Evolutionary conservation across 805 yeast genomes (phyloP).

Genomic region (Pichia eremophila): DNA sequence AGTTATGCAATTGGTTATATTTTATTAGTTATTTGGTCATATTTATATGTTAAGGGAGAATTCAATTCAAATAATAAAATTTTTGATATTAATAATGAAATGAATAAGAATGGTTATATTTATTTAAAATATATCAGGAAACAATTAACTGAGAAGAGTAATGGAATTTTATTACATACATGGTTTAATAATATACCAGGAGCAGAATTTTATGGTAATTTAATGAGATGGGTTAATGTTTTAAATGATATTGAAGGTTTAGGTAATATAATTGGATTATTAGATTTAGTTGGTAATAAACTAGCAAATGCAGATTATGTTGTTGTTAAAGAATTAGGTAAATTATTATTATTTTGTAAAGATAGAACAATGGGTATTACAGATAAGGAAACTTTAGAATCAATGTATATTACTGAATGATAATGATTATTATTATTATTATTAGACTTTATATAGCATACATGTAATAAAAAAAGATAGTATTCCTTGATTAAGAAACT

Average conservation of each 20-base stretch:
- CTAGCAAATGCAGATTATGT: constrained; percentile 42
- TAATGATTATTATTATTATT: constrained; percentile 5
- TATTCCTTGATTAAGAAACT: no score
- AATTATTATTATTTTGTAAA: constrained; percentile 43
- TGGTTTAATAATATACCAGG: constrained; percentile 27
- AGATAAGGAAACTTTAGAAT: constrained; percentile 35
- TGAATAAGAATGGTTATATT: constrained; percentile 38
- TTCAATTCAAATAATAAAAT: constrained; percentile 5
- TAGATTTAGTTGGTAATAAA: constrained; percentile 35
- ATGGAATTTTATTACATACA: constrained; percentile 25
- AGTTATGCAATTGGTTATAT: constrained; percentile 34
- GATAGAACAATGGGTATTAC: constrained; percentile 43
- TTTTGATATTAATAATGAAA: constrained; percentile 25
- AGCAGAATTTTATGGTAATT: constrained; percentile 31
- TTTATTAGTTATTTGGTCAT: constrained; percentile 42
- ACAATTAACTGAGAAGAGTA: constrained; percentile 29
- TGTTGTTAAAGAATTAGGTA: constrained; percentile 46
- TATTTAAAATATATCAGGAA: constrained; percentile 41
- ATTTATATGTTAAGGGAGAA: constrained; percentile 38
- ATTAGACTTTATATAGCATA: no score
- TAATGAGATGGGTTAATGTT: constrained; percentile 32
- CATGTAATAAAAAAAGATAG: no score
- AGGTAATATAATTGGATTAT: constrained; percentile 47
- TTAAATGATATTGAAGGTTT: constrained; percentile 32
- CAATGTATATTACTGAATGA: constrained; percentile 32